Evolutionary conservation across 352 stramenopile species (phyloP), one percentile per base, ranked within the genome.

Genomic region (Globisporangium nodosum): DNA sequence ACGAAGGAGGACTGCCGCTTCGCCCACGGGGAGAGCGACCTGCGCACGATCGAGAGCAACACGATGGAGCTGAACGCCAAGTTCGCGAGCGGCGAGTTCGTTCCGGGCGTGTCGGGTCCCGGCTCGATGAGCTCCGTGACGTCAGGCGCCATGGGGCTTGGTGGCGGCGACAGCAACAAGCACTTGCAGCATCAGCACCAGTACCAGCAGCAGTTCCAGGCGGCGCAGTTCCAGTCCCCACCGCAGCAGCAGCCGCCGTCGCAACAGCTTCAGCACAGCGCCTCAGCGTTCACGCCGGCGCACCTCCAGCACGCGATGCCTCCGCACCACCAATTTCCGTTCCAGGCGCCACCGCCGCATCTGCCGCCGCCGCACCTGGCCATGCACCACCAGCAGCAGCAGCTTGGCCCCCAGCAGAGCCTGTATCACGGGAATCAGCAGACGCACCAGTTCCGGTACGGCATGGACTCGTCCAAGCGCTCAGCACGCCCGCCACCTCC

Each of bases 1-100:
- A 76, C 82, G 3, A 94, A 88, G 63, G 85, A 92, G 5, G 85
- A 94, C 51, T 94, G 85, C 30, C 76, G 85, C n/a, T 94, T 94
- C 37, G 85, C 85, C n/a, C 85, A 94, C 45, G 85, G 85, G 4
- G 80, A 90, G 63, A 77, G 66, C 49, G 85, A 94, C 31, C 66
- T 94, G 33, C 78, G 82, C 39, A 94, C 85, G 1, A 75, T 92
- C 20, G 82, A 94, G 58, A 90, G 78, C 64, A 94, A 94, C 58
- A 91, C 85, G 33, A 69, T 85, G 24, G 73, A 81, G 54, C 76
- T 65, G 69, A 71, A 67, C 1, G 70, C 80, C 1, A 81, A 92
- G 31, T 71, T 92, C n/a, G 68, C 67, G 31, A 67, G 64, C 0
- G 72, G 65, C 21, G 35, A 49, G 20, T 37, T 30, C 43, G 51